These are phyloP conservation scores for Aurantiochytrium sp. DNA, from an alignment of 108 stramenopile genomes.

Conservation along the genomic window DNA sequence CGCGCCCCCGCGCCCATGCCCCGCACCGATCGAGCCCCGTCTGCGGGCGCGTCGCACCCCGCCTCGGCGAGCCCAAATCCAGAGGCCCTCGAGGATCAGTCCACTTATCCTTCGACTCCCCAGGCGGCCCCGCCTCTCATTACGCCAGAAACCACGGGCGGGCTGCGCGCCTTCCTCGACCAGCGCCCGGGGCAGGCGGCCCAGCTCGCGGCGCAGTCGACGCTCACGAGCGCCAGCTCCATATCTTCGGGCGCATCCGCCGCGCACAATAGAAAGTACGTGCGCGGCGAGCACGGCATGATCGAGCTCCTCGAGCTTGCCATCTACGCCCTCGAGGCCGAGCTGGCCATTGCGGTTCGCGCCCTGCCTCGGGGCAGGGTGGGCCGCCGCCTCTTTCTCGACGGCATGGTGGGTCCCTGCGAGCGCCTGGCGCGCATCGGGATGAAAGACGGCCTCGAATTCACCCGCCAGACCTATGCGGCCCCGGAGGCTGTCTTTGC, in stretches of 20 bases:
- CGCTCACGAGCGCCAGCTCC: too few relatives aligned
- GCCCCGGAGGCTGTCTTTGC: background rate
- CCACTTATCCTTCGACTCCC: too few relatives aligned
- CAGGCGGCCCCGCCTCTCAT: too few relatives aligned
- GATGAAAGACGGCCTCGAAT: background rate
- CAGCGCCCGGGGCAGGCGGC: too few relatives aligned
- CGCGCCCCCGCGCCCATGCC: too few relatives aligned
- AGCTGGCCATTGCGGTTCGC: background rate
- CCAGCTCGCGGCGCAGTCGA: too few relatives aligned
- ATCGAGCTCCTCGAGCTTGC: background rate
- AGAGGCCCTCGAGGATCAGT: too few relatives aligned
- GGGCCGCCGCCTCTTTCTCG: background rate
- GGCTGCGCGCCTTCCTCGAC: too few relatives aligned
- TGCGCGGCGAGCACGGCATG: background rate
- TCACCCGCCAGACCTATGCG: background rate
- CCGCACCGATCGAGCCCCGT: too few relatives aligned
- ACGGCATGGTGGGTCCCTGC: conserved; percentile 12
- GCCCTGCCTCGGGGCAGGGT: background rate
- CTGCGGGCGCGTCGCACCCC: too few relatives aligned
- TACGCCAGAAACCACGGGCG: too few relatives aligned
- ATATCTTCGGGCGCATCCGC: background rate
- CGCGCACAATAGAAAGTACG: background rate
- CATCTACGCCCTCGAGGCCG: background rate
- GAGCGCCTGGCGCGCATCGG: background rate
- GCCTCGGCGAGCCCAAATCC: too few relatives aligned